A percentile compares a stretch with the other conserved stretches of the same genome.
Conservation (phyloP, 2,329 filamentous ascomycete species). For the Apiospora sp. region DNA sequence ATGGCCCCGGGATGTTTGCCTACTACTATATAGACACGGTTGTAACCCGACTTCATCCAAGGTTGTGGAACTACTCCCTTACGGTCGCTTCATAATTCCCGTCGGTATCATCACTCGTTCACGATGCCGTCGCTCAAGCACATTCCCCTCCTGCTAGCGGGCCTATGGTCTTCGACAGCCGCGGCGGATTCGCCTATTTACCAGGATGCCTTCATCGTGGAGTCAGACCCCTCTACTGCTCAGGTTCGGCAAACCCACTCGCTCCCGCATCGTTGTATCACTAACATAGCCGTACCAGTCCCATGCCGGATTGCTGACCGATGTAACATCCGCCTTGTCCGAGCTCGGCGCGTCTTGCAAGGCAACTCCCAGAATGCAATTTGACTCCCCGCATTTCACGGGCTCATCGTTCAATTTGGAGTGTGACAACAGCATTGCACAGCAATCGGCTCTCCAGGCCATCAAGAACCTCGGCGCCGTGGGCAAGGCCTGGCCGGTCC, state of each 20-base stretch:
- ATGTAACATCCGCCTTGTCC: neutral
- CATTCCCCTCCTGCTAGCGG: neutral
- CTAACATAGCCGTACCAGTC: neutral
- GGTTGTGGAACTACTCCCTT: neutral
- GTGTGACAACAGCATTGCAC: neutral
- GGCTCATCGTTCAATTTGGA: neutral
- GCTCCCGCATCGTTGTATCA: too few relatives aligned
- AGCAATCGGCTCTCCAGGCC: neutral
- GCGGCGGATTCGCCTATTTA: neutral
- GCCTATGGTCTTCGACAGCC: neutral
- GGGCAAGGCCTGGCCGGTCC: conserved; percentile 4
- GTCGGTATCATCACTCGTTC: neutral
- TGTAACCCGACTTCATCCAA: neutral
- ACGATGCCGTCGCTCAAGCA: neutral
- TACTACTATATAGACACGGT: neutral
- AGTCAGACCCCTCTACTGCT: neutral
- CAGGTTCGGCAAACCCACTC: too few relatives aligned
- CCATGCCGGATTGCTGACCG: neutral
- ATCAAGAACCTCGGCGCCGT: neutral
- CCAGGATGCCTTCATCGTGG: conserved; percentile 17
- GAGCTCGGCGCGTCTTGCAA: neutral
- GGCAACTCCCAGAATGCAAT: neutral
- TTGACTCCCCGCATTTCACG: conserved; percentile 9
- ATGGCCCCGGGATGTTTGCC: neutral
- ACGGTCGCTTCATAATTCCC: neutral